Evolutionary conservation across 306 rosid species (phyloP).

Genomic region (Mimosa pudica): DNA sequence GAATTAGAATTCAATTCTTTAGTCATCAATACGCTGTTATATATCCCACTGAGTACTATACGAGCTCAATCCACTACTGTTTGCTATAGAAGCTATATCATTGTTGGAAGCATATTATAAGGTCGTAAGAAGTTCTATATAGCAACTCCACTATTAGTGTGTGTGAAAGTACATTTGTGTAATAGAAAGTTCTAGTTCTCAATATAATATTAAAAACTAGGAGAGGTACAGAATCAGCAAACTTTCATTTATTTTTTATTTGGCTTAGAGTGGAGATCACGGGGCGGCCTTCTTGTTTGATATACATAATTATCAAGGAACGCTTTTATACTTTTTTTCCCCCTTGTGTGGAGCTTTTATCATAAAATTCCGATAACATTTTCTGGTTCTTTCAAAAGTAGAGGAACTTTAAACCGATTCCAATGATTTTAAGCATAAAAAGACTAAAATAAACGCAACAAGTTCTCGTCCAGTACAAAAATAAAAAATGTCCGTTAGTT

Average conservation of each 20-base stretch:
- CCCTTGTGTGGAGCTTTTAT: background rate
- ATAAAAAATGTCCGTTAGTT: background rate
- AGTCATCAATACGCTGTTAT: background rate
- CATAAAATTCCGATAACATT: constrained; percentile 10
- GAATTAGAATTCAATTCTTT: constrained; percentile 10
- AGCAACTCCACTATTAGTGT: background rate
- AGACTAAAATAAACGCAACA: background rate
- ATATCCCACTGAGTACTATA: background rate
- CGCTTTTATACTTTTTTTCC: background rate
- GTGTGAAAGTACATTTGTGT: background rate
- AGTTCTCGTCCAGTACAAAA: constrained; percentile 3
- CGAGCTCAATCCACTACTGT: background rate
- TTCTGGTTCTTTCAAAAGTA: background rate
- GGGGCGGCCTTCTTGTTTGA: background rate
- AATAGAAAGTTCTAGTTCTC: background rate
- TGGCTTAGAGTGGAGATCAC: background rate
- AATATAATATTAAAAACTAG: background rate
- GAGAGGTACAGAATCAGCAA: background rate
- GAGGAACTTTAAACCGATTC: constrained; percentile 2
- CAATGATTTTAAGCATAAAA: background rate
- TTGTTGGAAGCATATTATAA: background rate
- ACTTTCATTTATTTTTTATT: background rate
- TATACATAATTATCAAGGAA: constrained; percentile 2
- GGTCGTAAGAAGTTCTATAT: background rate
- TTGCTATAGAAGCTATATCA: background rate